A percentile compares a stretch with the other conserved stretches of the same genome.
phyloP scores from a whole-genome alignment of 2,329 filamentous ascomycete species.

The Chalaropsis thielavioides region DNA sequence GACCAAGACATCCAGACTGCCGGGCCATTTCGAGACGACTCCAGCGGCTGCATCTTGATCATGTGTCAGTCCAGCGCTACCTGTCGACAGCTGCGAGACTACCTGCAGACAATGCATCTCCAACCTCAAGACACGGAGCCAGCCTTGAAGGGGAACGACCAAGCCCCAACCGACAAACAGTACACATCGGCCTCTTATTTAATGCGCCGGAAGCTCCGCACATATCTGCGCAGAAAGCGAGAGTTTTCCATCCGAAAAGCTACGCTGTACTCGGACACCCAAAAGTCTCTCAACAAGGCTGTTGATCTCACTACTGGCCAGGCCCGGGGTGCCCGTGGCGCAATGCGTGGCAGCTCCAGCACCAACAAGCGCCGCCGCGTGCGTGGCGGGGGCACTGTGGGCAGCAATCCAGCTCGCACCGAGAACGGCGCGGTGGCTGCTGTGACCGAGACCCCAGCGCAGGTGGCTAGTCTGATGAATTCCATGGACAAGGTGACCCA shows the following conservation, averaged over 20 bases:
- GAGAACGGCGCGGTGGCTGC: constrained; percentile 26
- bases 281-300: constrained; percentile 56
- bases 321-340: constrained; percentile 41
- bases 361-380: constrained; percentile 74
- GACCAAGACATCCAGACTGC: constrained; percentile 82
- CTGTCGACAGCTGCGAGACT: constrained; percentile 78
- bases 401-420: constrained; percentile 42
- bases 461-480: constrained; percentile 2
- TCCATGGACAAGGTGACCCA: not conserved
- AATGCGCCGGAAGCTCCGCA: constrained; percentile 75
- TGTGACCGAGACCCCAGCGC: not conserved
- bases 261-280: constrained; percentile 63
- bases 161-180: constrained; percentile 29
- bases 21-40: constrained; percentile 59
- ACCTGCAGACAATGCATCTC: constrained; percentile 78
- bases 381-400: constrained; percentile 57
- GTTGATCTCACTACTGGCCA: constrained; percentile 30
- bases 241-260: constrained; percentile 77
- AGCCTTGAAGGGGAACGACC: constrained; percentile 24
- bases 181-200: constrained; percentile 64
- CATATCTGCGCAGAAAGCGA: constrained; percentile 81
- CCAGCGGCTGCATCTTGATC: constrained; percentile 81
- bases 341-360: not conserved
- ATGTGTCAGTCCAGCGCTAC: constrained; percentile 88
- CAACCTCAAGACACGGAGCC: constrained; percentile 36